Evolutionary conservation across 2,329 filamentous ascomycete genomes (phyloP).

Genomic region (Basipetospora sp.): DNA sequence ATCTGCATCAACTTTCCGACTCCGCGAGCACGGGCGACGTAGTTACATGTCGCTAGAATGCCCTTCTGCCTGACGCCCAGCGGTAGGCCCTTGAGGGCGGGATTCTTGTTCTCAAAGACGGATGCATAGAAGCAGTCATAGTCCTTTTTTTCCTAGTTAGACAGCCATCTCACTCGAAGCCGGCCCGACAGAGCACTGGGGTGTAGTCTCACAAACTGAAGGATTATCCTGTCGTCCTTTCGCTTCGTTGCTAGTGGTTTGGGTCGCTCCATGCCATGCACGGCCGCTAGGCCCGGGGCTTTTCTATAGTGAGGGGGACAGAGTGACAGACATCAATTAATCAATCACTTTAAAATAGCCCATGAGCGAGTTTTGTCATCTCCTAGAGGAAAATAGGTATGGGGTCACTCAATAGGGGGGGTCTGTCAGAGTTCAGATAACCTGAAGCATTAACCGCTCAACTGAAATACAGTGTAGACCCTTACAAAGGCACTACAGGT

Average conservation of each 20-base stretch:
- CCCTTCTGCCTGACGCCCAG: conserved; percentile 85
- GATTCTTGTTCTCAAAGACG: conserved; percentile 70
- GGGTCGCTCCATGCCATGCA: not conserved
- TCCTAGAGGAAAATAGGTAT: too few relatives aligned
- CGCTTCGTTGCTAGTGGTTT: not conserved
- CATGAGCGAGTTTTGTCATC: too few relatives aligned
- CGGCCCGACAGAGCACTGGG: conserved; percentile 8
- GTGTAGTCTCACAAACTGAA: conserved; percentile 8
- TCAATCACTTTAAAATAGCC: too few relatives aligned
- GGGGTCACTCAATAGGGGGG: too few relatives aligned
- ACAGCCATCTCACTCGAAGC: not conserved
- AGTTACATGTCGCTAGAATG: conserved; percentile 87
- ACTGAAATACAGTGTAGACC: too few relatives aligned
- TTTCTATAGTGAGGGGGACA: too few relatives aligned
- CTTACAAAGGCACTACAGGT: too few relatives aligned
- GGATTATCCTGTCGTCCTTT: conserved; percentile 5
- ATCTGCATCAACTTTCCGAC: conserved; percentile 76
- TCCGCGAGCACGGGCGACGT: conserved; percentile 62
- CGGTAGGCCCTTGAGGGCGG: conserved; percentile 55
- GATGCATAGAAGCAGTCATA: conserved; percentile 93
- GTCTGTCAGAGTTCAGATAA: too few relatives aligned
- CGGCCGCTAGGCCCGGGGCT: too few relatives aligned
- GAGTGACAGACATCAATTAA: too few relatives aligned
- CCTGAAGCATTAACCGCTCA: too few relatives aligned
- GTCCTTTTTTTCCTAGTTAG: conserved; percentile 42